These are phyloP conservation scores for Pichia gijzeniarum DNA, from an alignment of 805 yeast genomes.

Conservation along the genomic window DNA sequence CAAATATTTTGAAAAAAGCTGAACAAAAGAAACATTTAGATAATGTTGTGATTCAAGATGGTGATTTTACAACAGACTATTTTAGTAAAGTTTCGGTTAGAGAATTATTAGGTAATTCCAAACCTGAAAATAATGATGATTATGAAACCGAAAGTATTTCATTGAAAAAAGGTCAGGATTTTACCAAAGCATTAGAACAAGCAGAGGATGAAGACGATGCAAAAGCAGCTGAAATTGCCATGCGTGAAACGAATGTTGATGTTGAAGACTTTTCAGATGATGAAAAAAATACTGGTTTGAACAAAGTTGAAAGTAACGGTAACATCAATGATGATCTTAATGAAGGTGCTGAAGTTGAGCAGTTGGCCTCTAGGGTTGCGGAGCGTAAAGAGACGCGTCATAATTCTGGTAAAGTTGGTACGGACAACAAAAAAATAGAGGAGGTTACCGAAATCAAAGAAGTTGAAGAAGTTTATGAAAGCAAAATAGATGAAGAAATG, in stretches of 20 bases:
- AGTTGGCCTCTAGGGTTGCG: slow-evolving; percentile 19
- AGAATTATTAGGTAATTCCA: slow-evolving; percentile 67
- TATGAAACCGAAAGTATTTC: slow-evolving; percentile 33
- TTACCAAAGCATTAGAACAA: slow-evolving; percentile 55
- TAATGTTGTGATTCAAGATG: slow-evolving; percentile 93
- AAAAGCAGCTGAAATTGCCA: slow-evolving; percentile 82
- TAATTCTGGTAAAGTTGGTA: slow-evolving; percentile 1
- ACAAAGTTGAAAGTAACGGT: slow-evolving; percentile 31
- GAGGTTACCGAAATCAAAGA: slow-evolving; percentile 10
- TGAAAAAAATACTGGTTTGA: slow-evolving; percentile 21
- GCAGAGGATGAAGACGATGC: slow-evolving; percentile 95
- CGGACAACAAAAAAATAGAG: slow-evolving; percentile 8
- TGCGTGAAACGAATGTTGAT: slow-evolving; percentile 80
- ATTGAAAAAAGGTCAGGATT: slow-evolving; percentile 24
- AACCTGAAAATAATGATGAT: slow-evolving; percentile 32
- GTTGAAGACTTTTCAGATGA: slow-evolving; percentile 74
- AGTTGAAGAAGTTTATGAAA: background rate
- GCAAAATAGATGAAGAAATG: background rate
- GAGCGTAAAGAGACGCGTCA: slow-evolving; percentile 10
- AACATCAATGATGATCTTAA: slow-evolving; percentile 24
- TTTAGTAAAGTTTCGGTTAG: slow-evolving; percentile 80
- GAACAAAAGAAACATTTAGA: slow-evolving; percentile 91
- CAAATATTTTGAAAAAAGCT: slow-evolving; percentile 88
- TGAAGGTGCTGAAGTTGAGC: slow-evolving; percentile 16
- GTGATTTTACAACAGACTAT: slow-evolving; percentile 96